Percentiles rank a stretch among this genome's conserved stretches.
Conservation (phyloP, 2,329 filamentous ascomycete species). For the Trichophyton rubrum region DNA sequence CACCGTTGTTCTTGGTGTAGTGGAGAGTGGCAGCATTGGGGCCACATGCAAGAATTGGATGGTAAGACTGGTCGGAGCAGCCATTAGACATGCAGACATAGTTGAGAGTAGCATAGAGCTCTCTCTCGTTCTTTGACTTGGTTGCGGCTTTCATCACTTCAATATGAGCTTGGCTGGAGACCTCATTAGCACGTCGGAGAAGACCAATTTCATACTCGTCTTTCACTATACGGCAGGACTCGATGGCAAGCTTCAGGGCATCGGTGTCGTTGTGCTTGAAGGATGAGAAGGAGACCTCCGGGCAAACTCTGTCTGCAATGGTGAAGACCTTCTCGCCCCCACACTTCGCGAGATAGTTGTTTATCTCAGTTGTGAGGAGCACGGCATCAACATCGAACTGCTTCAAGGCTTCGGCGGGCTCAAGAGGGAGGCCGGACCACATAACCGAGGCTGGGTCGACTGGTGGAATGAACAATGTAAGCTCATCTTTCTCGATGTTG, state of each 20-base stretch:
- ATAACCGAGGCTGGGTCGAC: conserved; percentile 78
- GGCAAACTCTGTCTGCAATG: conserved; percentile 65
- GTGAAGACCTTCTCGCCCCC: conserved; percentile 50
- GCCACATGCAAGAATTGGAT: conserved; percentile 76
- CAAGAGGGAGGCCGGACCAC: conserved; percentile 81
- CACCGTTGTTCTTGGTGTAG: conserved; percentile 67
- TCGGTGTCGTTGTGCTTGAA: conserved; percentile 53
- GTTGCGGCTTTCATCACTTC: conserved; percentile 55
- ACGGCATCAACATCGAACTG: conserved; percentile 75
- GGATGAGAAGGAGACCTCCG: conserved; percentile 56
- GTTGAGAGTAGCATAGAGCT: conserved; percentile 69
- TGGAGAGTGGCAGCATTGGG: conserved; percentile 75
- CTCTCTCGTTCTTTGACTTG: conserved; percentile 59
- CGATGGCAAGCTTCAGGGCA: conserved; percentile 57
- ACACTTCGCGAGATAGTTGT: conserved; percentile 51
- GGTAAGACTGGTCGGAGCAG: conserved; percentile 69
- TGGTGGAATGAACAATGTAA: conserved; percentile 83
- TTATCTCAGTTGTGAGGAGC: conserved; percentile 58
- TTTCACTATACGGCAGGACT: conserved; percentile 70
- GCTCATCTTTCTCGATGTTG: conserved; percentile 57
- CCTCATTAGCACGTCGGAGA: conserved; percentile 65
- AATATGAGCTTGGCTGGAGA: conserved; percentile 66
- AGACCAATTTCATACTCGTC: conserved; percentile 72
- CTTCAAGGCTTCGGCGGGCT: conserved; percentile 57
- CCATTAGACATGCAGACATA: conserved; percentile 59